Evolutionary conservation across 2,329 filamentous ascomycete genomes (phyloP), one percentile per base, ranked within the genome.

Genomic region (Venturia nashicola): DNA sequence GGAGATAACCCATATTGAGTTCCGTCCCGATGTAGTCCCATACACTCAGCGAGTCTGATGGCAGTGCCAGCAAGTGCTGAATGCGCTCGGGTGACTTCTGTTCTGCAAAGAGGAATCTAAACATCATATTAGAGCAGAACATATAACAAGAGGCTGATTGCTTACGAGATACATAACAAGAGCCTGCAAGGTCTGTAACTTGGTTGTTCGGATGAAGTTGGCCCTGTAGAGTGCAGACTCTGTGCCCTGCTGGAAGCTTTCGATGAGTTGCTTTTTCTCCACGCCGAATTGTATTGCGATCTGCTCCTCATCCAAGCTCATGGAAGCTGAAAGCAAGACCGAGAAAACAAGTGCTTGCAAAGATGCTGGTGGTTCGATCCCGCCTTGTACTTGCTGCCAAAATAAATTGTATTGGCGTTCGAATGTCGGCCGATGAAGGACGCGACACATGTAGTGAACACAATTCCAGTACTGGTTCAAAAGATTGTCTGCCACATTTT

Each of bases 121-220:
- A 63, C 36, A 36, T 14, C 16, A 39, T 18, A 65, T 74, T 39
- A 44, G 46, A 16, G n/a, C 7, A 11, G 64, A 54, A 60, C 51
- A 5, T 62, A 43, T 44, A 36, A 44, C 44, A 42, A 39, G 14
- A 44, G 14, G 20, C 27, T 40, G 44, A 27, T 20, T n/a, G 77
- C 82, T 74, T 73, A 88, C 85, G 75, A 91, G 77, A 67, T 90
- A 91, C 78, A 90, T 87, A 43, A 91, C 83, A 68, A 91, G 87
- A 0, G 86, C 87, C 71, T 91, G 89, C 69, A 92, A 77, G 0
- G 86, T 89, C 72, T 90, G 86, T n/a, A 90, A 76, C 67, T 85
- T 87, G 0, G 83, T 89, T 0, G 87, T 90, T 43, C 86, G 79
- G 43, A 91, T 73, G 65, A 91, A 88, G 70, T 89, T 86, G 4